Evolutionary conservation across 2,329 filamentous ascomycete species (phyloP).

Genomic region (Botrytis galanthina): DNA sequence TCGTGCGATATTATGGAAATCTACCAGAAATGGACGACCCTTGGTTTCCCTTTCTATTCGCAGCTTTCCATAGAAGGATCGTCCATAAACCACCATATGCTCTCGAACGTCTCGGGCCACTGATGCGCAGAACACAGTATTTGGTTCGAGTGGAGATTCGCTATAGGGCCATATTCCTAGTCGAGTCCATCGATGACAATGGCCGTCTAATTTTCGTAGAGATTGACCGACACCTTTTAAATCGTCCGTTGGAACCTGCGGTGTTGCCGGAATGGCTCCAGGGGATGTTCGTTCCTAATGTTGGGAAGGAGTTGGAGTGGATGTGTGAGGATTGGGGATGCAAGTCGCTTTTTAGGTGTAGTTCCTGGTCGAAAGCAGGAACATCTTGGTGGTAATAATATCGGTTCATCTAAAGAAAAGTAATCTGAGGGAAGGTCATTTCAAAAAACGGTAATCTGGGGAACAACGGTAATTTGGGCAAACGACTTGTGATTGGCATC

Average conservation of each 20-base stretch:
- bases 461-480: background rate
- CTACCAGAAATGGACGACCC: background rate
- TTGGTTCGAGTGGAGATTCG: background rate
- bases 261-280: slow-evolving; percentile 2
- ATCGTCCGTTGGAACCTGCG: background rate
- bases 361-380: background rate
- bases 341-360: background rate
- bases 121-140: background rate
- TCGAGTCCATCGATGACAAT: background rate
- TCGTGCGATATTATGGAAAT: background rate
- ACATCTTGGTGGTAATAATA: background rate
- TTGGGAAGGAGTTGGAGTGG: background rate
- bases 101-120: background rate
- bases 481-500: background rate
- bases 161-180: background rate
- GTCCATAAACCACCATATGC: background rate
- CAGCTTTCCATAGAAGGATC: background rate
- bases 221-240: background rate
- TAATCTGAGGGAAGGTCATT: background rate
- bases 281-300: background rate
- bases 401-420: background rate
- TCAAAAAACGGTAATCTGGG: background rate
- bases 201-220: background rate
- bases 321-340: background rate
- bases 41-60: background rate